These are phyloP conservation scores for Lepiota venenata DNA, from an alignment of 768 basidiomycete species.

Conservation along the genomic window DNA sequence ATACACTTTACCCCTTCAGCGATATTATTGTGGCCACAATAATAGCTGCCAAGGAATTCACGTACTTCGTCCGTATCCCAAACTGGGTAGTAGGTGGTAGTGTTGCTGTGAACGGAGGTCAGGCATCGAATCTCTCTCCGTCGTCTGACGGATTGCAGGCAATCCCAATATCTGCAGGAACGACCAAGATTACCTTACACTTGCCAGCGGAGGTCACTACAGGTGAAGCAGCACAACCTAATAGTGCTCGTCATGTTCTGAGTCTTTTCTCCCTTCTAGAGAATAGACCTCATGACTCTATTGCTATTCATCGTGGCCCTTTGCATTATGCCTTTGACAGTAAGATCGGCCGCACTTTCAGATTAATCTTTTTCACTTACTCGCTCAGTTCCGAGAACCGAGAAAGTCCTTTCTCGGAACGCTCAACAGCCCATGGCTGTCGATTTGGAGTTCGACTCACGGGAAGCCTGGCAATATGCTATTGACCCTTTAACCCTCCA, in stretches of 20 bases:
- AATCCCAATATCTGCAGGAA: no score
- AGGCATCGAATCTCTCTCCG: no score
- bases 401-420: slow-evolving; percentile 37
- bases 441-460: slow-evolving; percentile 49
- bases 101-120: no score
- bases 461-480: slow-evolving; percentile 46
- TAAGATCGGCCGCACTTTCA: slow-evolving; percentile 13
- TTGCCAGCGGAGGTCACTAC: no score
- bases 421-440: slow-evolving; percentile 39
- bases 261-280: no score
- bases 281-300: slow-evolving; percentile 19
- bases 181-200: no score
- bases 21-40: slow-evolving; percentile 42
- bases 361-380: background rate
- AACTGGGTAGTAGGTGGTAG: no score
- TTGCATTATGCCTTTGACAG: slow-evolving; percentile 54
- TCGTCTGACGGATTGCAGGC: no score
- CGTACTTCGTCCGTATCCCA: slow-evolving; percentile 22
- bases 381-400: slow-evolving; percentile 25
- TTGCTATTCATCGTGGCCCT: slow-evolving; percentile 51
- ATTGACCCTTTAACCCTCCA: slow-evolving; percentile 43
- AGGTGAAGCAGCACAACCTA: no score
- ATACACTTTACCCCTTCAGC: slow-evolving; percentile 49
- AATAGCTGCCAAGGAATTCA: slow-evolving; percentile 36
- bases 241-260: no score